These are phyloP conservation scores for Schwanniomyces pseudopolymorphus DNA, from an alignment of 805 yeast genomes.

Conservation along the genomic window DNA sequence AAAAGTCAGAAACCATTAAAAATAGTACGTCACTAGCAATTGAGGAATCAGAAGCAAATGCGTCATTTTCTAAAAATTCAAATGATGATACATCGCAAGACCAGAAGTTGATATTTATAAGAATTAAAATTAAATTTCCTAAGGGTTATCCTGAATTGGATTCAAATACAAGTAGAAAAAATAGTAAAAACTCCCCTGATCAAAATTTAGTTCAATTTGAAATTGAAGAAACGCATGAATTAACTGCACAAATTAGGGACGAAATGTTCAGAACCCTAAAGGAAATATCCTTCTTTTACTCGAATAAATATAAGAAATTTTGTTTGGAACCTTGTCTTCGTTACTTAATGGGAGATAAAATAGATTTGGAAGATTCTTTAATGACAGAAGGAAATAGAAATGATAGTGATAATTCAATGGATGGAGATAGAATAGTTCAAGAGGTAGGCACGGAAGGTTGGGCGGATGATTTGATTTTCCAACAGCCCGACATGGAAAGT, in stretches of 20 bases:
- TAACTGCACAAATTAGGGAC: slow-evolving; percentile 47
- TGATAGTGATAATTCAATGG: slow-evolving; percentile 22
- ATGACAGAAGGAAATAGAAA: slow-evolving; percentile 22
- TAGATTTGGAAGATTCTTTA: slow-evolving; percentile 41
- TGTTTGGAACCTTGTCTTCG: slow-evolving; percentile 82
- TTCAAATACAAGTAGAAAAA: slow-evolving; percentile 8
- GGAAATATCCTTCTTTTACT: slow-evolving; percentile 55
- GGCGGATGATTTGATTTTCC: slow-evolving; percentile 42
- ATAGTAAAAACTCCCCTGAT: slow-evolving; percentile 17
- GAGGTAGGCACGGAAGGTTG: slow-evolving; percentile 43
- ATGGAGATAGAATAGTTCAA: slow-evolving; percentile 16
- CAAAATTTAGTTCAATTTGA: slow-evolving; percentile 40
- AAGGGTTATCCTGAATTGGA: slow-evolving; percentile 63
- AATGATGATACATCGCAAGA: slow-evolving; percentile 43
- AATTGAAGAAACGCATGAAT: slow-evolving; percentile 78
- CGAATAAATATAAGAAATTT: slow-evolving; percentile 54
- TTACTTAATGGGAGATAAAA: slow-evolving; percentile 76
- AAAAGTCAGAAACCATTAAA: not conserved
- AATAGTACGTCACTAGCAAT: not conserved
- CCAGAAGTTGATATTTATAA: slow-evolving; percentile 54
- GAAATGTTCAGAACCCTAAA: slow-evolving; percentile 53
- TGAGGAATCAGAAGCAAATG: slow-evolving; percentile 5
- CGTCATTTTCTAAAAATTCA: not conserved
- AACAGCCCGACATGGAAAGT: slow-evolving; percentile 27
- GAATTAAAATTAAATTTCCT: slow-evolving; percentile 74